Percentiles rank a stretch among this genome's conserved stretches.
phyloP scores from a whole-genome alignment of 306 rosid genomes.

The Begonia fuchsioides region DNA sequence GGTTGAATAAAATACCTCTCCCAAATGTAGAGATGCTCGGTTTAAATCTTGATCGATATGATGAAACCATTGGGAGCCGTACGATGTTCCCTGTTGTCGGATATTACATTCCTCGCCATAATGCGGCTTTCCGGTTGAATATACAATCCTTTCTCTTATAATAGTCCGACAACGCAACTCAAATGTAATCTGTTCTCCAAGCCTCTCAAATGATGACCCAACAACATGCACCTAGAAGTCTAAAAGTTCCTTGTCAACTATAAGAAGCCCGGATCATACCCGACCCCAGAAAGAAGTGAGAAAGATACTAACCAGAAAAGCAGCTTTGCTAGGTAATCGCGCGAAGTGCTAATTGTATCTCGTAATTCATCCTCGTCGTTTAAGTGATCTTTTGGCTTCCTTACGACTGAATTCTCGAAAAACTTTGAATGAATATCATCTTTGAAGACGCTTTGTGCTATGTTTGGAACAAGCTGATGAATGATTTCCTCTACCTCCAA shows the following conservation, averaged over 20 bases:
- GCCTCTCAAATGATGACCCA: slow-evolving; percentile 95
- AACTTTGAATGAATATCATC: slow-evolving; percentile 37
- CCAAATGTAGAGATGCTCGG: no score
- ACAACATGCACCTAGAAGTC: slow-evolving; percentile 82
- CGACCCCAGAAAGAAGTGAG: slow-evolving; percentile 2
- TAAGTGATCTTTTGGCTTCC: slow-evolving; percentile 20
- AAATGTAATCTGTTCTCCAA: slow-evolving; percentile 92
- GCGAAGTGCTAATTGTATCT: slow-evolving; percentile 44
- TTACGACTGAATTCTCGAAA: slow-evolving; percentile 21
- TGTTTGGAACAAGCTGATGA: slow-evolving; percentile 70
- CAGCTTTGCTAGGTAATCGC: slow-evolving; percentile 90
- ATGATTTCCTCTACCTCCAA: slow-evolving; percentile 79
- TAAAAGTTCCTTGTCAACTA: neutral
- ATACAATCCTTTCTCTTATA: slow-evolving; percentile 23
- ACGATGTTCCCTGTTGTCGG: no score
- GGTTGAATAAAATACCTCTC: no score
- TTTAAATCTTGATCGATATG: no score
- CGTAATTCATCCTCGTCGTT: slow-evolving; percentile 28
- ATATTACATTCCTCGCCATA: no score
- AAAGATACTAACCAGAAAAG: slow-evolving; percentile 75
- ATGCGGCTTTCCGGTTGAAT: no score
- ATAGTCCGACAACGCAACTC: slow-evolving; percentile 78
- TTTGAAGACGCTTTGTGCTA: slow-evolving; percentile 35
- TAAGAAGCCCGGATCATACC: slow-evolving; percentile 1
- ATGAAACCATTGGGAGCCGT: no score